Evolutionary conservation across 768 basidiomycete genomes (phyloP).

Genomic region (Tricholoma matsutake): DNA sequence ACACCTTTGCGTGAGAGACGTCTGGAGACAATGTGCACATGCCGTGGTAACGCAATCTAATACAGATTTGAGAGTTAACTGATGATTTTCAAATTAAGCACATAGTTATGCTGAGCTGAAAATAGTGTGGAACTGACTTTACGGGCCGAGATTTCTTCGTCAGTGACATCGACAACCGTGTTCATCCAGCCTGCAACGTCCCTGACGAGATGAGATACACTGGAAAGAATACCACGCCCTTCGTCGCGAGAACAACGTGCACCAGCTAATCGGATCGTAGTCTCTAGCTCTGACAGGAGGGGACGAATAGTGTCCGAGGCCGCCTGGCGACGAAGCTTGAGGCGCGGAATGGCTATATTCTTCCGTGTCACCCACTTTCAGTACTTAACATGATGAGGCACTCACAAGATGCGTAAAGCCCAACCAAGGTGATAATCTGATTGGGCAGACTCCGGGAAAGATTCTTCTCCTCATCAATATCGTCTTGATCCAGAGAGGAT

Average conservation of each 20-base stretch:
- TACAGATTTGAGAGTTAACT: conserved; percentile 28
- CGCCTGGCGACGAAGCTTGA: conserved; percentile 40
- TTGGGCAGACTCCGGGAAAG: conserved; percentile 17
- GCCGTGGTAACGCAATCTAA: conserved; percentile 34
- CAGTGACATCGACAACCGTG: conserved; percentile 10
- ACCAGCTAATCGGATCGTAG: conserved; percentile 25
- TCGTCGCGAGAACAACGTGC: conserved; percentile 24
- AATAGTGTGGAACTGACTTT: conserved; percentile 21
- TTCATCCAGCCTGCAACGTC: conserved; percentile 29
- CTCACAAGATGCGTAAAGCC: conserved; percentile 39
- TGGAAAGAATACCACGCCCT: conserved; percentile 30
- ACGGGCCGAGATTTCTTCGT: conserved; percentile 24
- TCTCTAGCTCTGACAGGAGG: conserved; percentile 36
- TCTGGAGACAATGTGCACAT: conserved; percentile 38
- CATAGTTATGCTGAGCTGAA: background rate
- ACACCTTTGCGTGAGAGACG: conserved; percentile 43
- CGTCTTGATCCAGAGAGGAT: conserved; percentile 11
- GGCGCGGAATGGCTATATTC: conserved; percentile 40
- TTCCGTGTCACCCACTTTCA: background rate
- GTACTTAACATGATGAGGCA: background rate
- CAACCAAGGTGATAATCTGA: conserved; percentile 37
- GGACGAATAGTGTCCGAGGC: conserved; percentile 42
- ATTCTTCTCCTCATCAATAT: conserved; percentile 22
- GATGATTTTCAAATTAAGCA: background rate
- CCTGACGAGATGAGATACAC: conserved; percentile 26